Evolutionary conservation across 495 filamentous ascomycete genomes (phyloP).

Genomic region (Aspergillus ellipticus): DNA sequence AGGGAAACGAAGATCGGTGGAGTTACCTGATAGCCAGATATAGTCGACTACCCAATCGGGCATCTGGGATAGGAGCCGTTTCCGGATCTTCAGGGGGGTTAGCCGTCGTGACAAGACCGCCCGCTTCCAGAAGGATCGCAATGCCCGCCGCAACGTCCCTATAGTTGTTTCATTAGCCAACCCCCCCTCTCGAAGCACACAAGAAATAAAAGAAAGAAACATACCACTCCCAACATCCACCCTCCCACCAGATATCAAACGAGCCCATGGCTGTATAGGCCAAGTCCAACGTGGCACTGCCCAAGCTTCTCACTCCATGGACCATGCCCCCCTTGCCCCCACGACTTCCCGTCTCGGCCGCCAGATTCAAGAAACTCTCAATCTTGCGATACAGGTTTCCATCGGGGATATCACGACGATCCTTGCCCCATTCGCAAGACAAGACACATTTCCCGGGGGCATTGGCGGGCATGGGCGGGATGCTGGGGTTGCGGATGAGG

Average conservation of each 20-base stretch:
- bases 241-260: constrained; percentile 59
- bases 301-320: constrained; percentile 55
- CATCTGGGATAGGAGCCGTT: constrained; percentile 54
- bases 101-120: constrained; percentile 62
- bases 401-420: constrained; percentile 55
- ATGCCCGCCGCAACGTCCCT: constrained; percentile 55
- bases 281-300: constrained; percentile 55
- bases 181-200: too few relatives aligned
- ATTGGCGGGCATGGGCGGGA: constrained; percentile 56
- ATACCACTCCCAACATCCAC: constrained; percentile 57
- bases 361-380: constrained; percentile 68
- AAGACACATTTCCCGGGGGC: constrained; percentile 66
- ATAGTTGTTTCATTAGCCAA: constrained; percentile 7
- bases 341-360: constrained; percentile 54
- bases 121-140: constrained; percentile 55
- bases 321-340: constrained; percentile 63
- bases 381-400: constrained; percentile 65
- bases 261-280: constrained; percentile 56
- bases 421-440: constrained; percentile 71
- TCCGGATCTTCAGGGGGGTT: constrained; percentile 55
- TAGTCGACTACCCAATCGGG: constrained; percentile 56
- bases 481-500: constrained; percentile 49
- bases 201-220: constrained; percentile 9
- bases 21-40: constrained; percentile 61
- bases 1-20: background rate